A percentile compares a stretch with the other conserved stretches of the same genome.
phyloP scores from a whole-genome alignment of 1,139 yeast genomes.

The Geotrichum aggregatum region DNA sequence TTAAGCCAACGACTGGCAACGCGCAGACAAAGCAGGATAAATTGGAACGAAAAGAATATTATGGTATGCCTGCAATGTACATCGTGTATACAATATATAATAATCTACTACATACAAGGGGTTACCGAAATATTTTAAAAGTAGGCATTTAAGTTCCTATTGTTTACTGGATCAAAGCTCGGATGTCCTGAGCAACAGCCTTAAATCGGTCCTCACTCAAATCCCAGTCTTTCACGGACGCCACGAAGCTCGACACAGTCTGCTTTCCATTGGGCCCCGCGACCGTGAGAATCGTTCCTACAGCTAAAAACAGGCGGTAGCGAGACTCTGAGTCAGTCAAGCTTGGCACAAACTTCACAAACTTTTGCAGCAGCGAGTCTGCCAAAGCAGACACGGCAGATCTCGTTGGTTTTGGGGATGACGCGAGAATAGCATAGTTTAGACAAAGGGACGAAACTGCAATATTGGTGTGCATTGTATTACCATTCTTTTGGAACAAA shows the following conservation, averaged over 20 bases:
- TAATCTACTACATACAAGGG: too few relatives aligned
- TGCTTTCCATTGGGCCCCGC: conserved; percentile 12
- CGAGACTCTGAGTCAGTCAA: conserved; percentile 50
- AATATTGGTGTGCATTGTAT: conserved; percentile 32
- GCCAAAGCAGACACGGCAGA: conserved; percentile 23
- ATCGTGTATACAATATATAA: too few relatives aligned
- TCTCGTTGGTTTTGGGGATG: conserved; percentile 26
- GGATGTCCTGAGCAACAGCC: conserved; percentile 16
- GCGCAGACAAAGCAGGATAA: too few relatives aligned
- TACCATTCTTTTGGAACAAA: conserved; percentile 12
- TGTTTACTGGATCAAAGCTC: conserved; percentile 8
- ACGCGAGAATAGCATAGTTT: conserved; percentile 46
- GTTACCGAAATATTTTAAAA: too few relatives aligned
- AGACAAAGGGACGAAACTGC: conserved; percentile 53
- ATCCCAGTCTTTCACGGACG: neutral
- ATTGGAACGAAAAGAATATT: too few relatives aligned
- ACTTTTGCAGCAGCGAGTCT: conserved; percentile 28
- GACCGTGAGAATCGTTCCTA: conserved; percentile 44
- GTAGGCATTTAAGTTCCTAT: too few relatives aligned
- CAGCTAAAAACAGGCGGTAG: conserved; percentile 52
- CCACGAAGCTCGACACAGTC: conserved; percentile 6
- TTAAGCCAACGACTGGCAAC: too few relatives aligned
- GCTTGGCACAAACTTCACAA: conserved; percentile 22
- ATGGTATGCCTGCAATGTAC: too few relatives aligned
- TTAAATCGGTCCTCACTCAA: conserved; percentile 19